Evolutionary conservation across 495 filamentous ascomycete species (phyloP).

Genomic region (Cudoniella acicularis): DNA sequence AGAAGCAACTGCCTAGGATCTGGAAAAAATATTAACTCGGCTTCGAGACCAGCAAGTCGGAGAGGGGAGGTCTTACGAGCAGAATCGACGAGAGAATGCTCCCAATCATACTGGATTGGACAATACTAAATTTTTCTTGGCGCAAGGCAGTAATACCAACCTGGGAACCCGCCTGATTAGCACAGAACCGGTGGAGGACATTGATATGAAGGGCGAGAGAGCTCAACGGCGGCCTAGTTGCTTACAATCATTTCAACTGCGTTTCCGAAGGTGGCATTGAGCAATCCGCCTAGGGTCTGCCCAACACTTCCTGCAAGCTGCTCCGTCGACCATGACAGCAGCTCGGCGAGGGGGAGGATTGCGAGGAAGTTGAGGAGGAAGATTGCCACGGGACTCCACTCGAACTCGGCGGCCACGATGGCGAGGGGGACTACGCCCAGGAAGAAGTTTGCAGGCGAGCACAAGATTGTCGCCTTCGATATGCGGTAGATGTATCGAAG

Average conservation of each 20-base stretch:
- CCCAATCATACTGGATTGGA: conserved; percentile 28
- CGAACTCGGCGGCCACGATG: conserved; percentile 63
- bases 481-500: neutral
- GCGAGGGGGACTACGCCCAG: conserved; percentile 74
- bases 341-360: conserved; percentile 85
- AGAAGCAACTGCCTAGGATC: conserved; percentile 12
- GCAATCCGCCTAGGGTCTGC: conserved; percentile 82
- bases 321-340: conserved; percentile 91
- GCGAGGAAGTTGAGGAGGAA: conserved; percentile 90
- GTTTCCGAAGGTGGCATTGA: conserved; percentile 96
- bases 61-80: conserved; percentile 2
- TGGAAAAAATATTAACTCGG: neutral
- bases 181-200: neutral
- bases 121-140: conserved; percentile 24
- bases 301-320: conserved; percentile 77
- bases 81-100: conserved; percentile 31
- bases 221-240: conserved; percentile 10
- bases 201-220: neutral
- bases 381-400: conserved; percentile 66
- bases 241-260: conserved; percentile 91
- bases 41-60: too few species aligned
- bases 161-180: neutral
- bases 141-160: conserved; percentile 29
- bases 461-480: neutral
- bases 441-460: neutral